A percentile compares a stretch with the other conserved stretches of the same genome.
Evolutionary conservation across 2,329 filamentous ascomycete species (phyloP).

Genomic region (Ceratocystis diversiconidia): DNA sequence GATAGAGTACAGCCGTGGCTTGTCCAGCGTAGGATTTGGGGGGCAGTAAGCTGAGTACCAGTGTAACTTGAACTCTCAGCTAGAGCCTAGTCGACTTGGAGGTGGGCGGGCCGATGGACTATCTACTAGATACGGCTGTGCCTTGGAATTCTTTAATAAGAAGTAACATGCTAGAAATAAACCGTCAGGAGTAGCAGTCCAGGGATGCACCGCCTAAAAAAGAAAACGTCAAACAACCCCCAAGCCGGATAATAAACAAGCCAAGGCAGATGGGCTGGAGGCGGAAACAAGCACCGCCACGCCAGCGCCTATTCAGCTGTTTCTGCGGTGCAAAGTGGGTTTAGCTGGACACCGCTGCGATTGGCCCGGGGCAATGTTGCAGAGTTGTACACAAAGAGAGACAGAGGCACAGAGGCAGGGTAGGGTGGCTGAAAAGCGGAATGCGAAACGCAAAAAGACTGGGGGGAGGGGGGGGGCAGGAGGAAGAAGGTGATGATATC

Average conservation of each 20-base stretch:
- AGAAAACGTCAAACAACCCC: not conserved
- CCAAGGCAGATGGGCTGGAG: not conserved
- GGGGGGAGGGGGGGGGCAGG: not conserved
- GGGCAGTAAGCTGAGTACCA: no score
- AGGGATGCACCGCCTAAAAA: not conserved
- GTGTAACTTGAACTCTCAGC: no score
- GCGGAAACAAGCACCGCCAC: not conserved
- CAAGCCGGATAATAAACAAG: not conserved
- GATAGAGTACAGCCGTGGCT: no score
- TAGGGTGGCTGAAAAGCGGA: not conserved
- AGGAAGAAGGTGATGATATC: not conserved
- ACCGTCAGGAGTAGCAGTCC: not conserved
- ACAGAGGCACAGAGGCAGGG: not conserved
- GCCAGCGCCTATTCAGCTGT: not conserved
- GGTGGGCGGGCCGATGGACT: not conserved
- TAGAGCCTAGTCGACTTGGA: not conserved
- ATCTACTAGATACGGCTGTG: not conserved
- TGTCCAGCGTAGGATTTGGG: no score
- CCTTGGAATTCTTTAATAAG: not conserved
- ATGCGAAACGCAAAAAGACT: not conserved
- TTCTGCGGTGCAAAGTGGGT: constrained; percentile 1
- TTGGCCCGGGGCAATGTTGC: not conserved
- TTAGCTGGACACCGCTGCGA: not conserved
- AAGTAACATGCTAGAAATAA: constrained; percentile 1
- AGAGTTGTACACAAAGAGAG: not conserved